phyloP scores from a whole-genome alignment of 2,329 filamentous ascomycete genomes.

The Diplodia mutila region DNA sequence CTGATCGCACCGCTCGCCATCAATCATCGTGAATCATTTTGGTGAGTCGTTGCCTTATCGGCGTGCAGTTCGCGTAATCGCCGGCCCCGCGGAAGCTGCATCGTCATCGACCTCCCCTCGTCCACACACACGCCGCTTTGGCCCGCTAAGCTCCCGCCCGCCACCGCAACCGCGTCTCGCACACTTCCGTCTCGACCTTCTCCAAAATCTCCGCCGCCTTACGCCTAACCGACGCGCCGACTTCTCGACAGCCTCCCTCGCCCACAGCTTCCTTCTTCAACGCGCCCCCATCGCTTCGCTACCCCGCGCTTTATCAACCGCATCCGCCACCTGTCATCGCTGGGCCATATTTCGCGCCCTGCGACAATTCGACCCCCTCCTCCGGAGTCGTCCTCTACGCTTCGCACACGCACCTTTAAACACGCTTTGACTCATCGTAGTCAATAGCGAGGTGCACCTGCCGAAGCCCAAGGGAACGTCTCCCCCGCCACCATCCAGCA shows the following conservation, averaged over 20 bases:
- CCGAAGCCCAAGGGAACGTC: constrained; percentile 56
- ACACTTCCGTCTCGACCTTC: background rate
- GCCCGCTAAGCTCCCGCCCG: constrained; percentile 21
- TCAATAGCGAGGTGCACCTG: constrained; percentile 82
- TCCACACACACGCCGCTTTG: constrained; percentile 7
- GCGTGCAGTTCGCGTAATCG: constrained; percentile 7
- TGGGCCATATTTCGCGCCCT: constrained; percentile 17
- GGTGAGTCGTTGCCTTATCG: background rate
- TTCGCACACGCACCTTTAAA: constrained; percentile 75
- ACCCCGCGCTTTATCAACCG: constrained; percentile 8
- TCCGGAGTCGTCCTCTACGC: constrained; percentile 51
- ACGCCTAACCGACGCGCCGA: background rate
- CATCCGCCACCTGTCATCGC: constrained; percentile 24
- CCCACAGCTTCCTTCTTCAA: background rate
- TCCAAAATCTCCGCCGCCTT: background rate
- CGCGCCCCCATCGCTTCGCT: background rate
- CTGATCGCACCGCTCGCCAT: background rate
- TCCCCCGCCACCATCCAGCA: constrained; percentile 47
- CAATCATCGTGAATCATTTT: constrained; percentile 7
- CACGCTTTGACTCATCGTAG: constrained; percentile 82
- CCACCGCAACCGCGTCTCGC: constrained; percentile 17
- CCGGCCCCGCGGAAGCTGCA: constrained; percentile 17
- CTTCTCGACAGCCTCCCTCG: background rate
- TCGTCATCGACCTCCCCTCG: constrained; percentile 23
- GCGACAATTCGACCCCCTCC: constrained; percentile 18